Percentiles rank a stretch among this genome's conserved stretches.
Conservation (phyloP, 352 stramenopile genomes). For the Elongisporangium undulatum region DNA sequence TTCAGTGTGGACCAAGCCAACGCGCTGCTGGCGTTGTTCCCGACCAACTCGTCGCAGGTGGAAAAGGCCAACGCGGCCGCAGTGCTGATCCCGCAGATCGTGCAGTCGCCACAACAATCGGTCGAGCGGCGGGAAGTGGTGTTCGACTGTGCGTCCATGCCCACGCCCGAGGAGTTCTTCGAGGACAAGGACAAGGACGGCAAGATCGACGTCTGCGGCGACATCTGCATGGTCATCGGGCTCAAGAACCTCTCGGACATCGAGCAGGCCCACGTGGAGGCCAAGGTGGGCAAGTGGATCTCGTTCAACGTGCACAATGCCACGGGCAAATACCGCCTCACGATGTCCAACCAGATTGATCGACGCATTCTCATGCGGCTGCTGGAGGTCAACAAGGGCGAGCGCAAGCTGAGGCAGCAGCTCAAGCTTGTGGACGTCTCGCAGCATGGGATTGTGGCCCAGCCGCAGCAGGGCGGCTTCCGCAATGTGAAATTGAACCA, state of each 20-base stretch:
- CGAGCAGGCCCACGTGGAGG: slow-evolving; percentile 64
- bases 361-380: slow-evolving; percentile 71
- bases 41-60: slow-evolving; percentile 56
- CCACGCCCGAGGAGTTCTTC: slow-evolving; percentile 57
- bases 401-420: slow-evolving; percentile 44
- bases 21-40: slow-evolving; percentile 49
- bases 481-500: slow-evolving; percentile 64
- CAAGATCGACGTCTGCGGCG: slow-evolving; percentile 76
- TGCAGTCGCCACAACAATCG: slow-evolving; percentile 9
- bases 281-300: slow-evolving; percentile 74
- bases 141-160: slow-evolving; percentile 59
- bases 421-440: slow-evolving; percentile 64
- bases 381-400: slow-evolving; percentile 55
- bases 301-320: slow-evolving; percentile 72
- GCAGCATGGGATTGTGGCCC: slow-evolving; percentile 32
- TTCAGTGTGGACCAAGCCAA: slow-evolving; percentile 59
- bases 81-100: slow-evolving; percentile 61
- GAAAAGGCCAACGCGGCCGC: slow-evolving; percentile 65
- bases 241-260: slow-evolving; percentile 57
- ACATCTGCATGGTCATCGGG: slow-evolving; percentile 76
- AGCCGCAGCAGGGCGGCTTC: slow-evolving; percentile 42
- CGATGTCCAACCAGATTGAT: slow-evolving; percentile 68
- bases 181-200: slow-evolving; percentile 77
- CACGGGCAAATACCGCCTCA: slow-evolving; percentile 58
- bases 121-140: slow-evolving; percentile 22